A percentile compares a stretch with the other conserved stretches of the same genome.
Evolutionary conservation across 164 flowering plant genomes (phyloP).

Genomic region (Malania oleifera): DNA sequence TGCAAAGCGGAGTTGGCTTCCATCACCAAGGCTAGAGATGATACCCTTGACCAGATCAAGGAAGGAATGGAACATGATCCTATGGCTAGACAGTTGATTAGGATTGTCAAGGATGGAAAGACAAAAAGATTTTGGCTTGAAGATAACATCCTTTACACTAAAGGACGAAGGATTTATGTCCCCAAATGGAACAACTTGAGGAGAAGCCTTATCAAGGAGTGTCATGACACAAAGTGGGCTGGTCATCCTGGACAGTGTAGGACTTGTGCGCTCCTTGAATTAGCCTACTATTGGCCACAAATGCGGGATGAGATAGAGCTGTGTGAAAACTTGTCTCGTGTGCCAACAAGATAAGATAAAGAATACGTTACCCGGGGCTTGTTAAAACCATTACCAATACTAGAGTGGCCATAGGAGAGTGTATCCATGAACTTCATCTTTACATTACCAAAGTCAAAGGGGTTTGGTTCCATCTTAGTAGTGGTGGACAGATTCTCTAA

Average conservation of each 20-base stretch:
- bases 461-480: neutral
- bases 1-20: neutral
- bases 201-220: neutral
- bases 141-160: neutral
- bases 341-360: too few relatives aligned
- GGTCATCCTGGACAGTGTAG: constrained; percentile 4
- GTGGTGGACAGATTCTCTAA: too few relatives aligned
- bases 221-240: constrained; percentile 7
- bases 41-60: neutral
- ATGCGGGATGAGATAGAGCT: too few relatives aligned
- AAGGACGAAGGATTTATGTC: constrained; percentile 3
- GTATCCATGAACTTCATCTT: too few relatives aligned
- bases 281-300: constrained; percentile 3
- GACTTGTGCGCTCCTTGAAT: neutral
- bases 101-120: neutral
- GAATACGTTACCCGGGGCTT: too few relatives aligned
- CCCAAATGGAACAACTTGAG: neutral
- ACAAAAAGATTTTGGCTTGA: neutral
- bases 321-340: too few relatives aligned
- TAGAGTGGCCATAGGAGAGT: too few relatives aligned
- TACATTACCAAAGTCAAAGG: neutral
- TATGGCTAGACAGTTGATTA: neutral
- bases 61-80: neutral
- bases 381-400: too few relatives aligned
- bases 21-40: neutral